These are phyloP conservation scores for Capsella bursapastoris DNA, from an alignment of 345 rosid species.

Conservation along the genomic window DNA sequence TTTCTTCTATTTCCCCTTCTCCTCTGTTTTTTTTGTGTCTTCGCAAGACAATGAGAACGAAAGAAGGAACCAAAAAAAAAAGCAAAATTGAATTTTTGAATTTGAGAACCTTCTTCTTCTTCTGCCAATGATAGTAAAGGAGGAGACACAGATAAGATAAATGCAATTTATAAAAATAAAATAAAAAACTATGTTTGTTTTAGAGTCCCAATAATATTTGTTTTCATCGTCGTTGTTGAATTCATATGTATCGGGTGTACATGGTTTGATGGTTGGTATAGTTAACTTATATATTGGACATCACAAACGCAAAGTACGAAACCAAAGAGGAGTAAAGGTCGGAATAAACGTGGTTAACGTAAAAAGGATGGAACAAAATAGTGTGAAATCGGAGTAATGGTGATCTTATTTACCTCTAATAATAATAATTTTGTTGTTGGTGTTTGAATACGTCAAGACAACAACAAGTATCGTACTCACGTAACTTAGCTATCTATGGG, in stretches of 20 bases:
- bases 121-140: neutral
- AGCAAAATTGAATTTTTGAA: neutral
- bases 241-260: neutral
- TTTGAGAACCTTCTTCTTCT: constrained; percentile 12
- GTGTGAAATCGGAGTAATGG: neutral
- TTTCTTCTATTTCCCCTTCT: neutral
- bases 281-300: neutral
- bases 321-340: neutral
- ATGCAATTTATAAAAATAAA: neutral
- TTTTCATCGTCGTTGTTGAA: neutral
- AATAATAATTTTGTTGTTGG: neutral
- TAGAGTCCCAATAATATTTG: neutral
- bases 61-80: neutral
- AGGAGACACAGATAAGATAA: neutral
- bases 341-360: neutral
- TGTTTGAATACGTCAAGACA: constrained; percentile 16
- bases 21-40: neutral
- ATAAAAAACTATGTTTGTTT: neutral
- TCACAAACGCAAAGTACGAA: constrained; percentile 1
- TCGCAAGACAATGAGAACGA: neutral
- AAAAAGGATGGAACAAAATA: constrained; percentile 2
- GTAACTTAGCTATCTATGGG: constrained; percentile 21
- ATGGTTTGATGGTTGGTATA: neutral
- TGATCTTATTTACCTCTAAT: neutral
- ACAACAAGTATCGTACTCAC: constrained; percentile 2